Evolutionary conservation across 192 early-diverging fungal genomes (phyloP), one percentile per base, ranked within the genome.

Genomic region (Linnemannia schmuckeri): DNA sequence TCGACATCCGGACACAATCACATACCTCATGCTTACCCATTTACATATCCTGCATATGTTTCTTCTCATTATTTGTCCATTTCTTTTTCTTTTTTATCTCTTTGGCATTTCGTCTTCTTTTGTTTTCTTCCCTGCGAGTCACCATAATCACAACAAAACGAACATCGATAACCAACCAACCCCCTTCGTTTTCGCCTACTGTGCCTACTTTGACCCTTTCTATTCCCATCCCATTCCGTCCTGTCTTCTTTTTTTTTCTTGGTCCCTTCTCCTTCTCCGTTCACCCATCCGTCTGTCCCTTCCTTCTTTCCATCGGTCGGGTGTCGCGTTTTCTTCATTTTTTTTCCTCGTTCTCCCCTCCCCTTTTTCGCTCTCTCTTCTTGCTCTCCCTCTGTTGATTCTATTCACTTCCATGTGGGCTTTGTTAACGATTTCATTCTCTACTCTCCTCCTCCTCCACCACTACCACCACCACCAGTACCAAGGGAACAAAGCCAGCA

Each of bases 201-300:
- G 5, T 52, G 17, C n/a, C 42, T 27, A 72, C n/a, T 24, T 30
- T 72, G 35, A 41, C 72, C 44, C 38, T 73, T 46, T 73, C 72
- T 71, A 73, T 46, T 46, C 27, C 72, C 42, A 46, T 46, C 38
- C 44, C 72, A 41, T 71, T 27, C 70, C 70, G 41, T 71, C 38
- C 38, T 71, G 18, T 10, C 66, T 41, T 41, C 38, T 42, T 38
- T 71, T 42, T 20, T 37, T 15, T 71, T 20, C 9, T 41, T 17
- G 6, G 4, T 42, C 70, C 20, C 22, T 30, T 24, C 1, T n/a
- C 13, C 24, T 30, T 33, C 72, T 47, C 72, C 47, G 40, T 49
- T 74, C 27, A 20, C 35, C 27, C 30, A 37, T 74, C 40, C 42
- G 61, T 10, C 30, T 12, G n/a, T 27, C 8, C 55, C 22, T 52